These are phyloP conservation scores for Lobosporangium transversale DNA, from an alignment of 192 early-diverging fungal genomes.

Conservation along the genomic window DNA sequence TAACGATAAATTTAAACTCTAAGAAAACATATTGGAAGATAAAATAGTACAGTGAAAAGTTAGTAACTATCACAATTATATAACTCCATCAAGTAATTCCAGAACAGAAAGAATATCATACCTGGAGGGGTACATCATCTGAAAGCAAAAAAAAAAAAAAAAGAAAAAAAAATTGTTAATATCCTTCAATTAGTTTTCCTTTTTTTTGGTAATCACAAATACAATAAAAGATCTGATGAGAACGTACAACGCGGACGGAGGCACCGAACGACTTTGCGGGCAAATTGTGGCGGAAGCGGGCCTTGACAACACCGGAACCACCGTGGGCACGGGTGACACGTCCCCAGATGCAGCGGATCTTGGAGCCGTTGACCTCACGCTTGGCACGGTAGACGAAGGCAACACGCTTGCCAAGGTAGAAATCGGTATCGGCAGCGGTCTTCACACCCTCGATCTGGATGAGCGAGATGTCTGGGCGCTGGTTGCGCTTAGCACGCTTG, in stretches of 20 bases:
- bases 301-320: slow-evolving; percentile 95
- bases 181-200: too few relatives aligned
- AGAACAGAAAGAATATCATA: slow-evolving; percentile 58
- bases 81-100: too few relatives aligned
- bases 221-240: background rate
- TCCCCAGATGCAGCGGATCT: slow-evolving; percentile 98
- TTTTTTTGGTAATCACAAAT: slow-evolving; percentile 3
- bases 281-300: slow-evolving; percentile 97
- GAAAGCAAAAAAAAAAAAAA: slow-evolving; percentile 11
- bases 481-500: slow-evolving; percentile 92
- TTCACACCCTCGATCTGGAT: slow-evolving; percentile 93
- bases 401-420: slow-evolving; percentile 99
- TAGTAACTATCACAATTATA: too few relatives aligned
- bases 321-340: slow-evolving; percentile 95
- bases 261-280: slow-evolving; percentile 95
- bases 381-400: slow-evolving; percentile 98
- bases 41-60: too few relatives aligned
- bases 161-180: slow-evolving; percentile 19
- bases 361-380: slow-evolving; percentile 85
- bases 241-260: slow-evolving; percentile 88
- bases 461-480: slow-evolving; percentile 90
- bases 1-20: slow-evolving; percentile 50
- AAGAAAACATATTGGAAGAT: too few relatives aligned
- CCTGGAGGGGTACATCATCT: slow-evolving; percentile 96
- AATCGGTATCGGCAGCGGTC: slow-evolving; percentile 89